These are phyloP conservation scores for Priceomyces melissophilus DNA, from an alignment of 805 yeast genomes.

Conservation along the genomic window DNA sequence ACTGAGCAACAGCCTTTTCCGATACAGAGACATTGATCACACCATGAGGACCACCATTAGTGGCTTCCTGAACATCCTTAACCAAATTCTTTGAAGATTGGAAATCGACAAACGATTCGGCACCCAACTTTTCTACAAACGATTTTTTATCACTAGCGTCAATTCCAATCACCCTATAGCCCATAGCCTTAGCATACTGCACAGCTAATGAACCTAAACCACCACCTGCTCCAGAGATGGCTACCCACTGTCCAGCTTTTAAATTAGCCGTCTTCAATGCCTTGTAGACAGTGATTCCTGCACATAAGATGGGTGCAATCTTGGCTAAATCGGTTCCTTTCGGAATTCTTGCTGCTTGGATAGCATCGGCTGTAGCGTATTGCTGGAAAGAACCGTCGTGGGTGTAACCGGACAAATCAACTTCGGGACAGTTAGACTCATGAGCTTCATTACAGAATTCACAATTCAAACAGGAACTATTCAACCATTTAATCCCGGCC, in stretches of 20 bases:
- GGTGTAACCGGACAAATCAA: slow-evolving; percentile 73
- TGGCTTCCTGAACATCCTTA: slow-evolving; percentile 51
- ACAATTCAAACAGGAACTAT: slow-evolving; percentile 72
- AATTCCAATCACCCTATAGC: slow-evolving; percentile 65
- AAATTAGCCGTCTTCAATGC: slow-evolving; percentile 78
- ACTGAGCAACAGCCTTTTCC: slow-evolving; percentile 60
- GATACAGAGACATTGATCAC: slow-evolving; percentile 75
- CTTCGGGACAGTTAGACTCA: slow-evolving; percentile 70
- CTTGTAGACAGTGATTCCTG: slow-evolving; percentile 89
- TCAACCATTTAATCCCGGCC: slow-evolving; percentile 84
- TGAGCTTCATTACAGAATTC: slow-evolving; percentile 66
- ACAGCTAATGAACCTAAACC: slow-evolving; percentile 73
- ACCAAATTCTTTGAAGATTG: slow-evolving; percentile 52
- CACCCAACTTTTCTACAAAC: slow-evolving; percentile 58
- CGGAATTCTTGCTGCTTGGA: slow-evolving; percentile 81
- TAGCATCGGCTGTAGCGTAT: slow-evolving; percentile 84
- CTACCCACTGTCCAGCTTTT: slow-evolving; percentile 71
- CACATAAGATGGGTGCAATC: slow-evolving; percentile 82
- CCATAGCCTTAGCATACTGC: slow-evolving; percentile 78
- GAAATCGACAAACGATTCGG: slow-evolving; percentile 62
- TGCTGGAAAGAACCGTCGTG: slow-evolving; percentile 91
- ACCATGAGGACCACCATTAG: slow-evolving; percentile 76
- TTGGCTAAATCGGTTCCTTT: slow-evolving; percentile 69
- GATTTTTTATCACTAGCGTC: slow-evolving; percentile 66
- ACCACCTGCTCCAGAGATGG: slow-evolving; percentile 77